Evolutionary conservation across 148 eudicot genomes (phyloP), one percentile per base, ranked within the genome.

Genomic region (Tetragonia tetragonoides): DNA sequence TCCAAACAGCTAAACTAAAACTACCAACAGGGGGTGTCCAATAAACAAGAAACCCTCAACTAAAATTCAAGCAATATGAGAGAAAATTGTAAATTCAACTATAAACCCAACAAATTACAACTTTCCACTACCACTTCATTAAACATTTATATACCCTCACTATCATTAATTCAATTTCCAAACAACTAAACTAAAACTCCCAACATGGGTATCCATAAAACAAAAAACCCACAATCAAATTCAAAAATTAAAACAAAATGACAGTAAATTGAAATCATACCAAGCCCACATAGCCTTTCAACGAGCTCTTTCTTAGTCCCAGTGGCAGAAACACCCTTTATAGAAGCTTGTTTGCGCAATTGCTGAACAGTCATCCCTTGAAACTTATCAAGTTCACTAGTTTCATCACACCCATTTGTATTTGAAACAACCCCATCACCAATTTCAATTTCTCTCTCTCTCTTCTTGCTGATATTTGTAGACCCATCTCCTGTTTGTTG

Each of bases 251-350:
- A 65, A 75, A 5, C 11, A 17, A 12, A 54, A 40, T 12, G 18
- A 74, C 5, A 70, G 11, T 46, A 46, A 7, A 17, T 8, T 1
- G 40, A 46, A 41, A 74, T 6, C 54, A 34, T 82, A 90, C 93
- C 94, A 79, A 78, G 60, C 53, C 44, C 69, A 82, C 82, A 87
- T 16, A 95, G 89, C 87, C 94, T 87, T 39, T 87, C 87, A 54
- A 92, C 66, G 53, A 95, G 88, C 79, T 89, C 89, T 68, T 85
- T 90, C 90, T 95, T 93, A 23, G 93, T 84, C 20, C 99, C 97
- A 75, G 38, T 64, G 3, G 82, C 59, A 3, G 84, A 86, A 86
- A 95, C 39, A 20, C 97, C 97, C 57, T 84, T 80, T 57, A 23
- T 42, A 75, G 85, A 63, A 10, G 99, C 97, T 82, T 90, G 83